Conservation (phyloP, 768 basidiomycete genomes). For the Tricholoma bakamatsutake region DNA sequence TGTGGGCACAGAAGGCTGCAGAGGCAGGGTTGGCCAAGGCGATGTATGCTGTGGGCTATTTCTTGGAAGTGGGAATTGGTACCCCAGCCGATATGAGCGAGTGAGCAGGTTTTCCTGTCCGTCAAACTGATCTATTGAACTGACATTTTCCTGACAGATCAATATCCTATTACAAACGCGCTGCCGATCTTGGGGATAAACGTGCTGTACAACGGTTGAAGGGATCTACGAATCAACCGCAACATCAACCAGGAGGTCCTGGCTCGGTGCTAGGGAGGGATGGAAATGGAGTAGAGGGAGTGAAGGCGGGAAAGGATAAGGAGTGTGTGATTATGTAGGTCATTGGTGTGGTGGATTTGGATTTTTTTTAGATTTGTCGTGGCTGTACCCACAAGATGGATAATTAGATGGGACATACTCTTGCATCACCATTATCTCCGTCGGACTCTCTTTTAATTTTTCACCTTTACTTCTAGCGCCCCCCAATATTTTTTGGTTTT, state of each 20-base stretch:
- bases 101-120: slow-evolving; percentile 35
- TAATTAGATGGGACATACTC: not conserved
- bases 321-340: slow-evolving; percentile 83
- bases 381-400: not conserved
- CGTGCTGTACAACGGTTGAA: slow-evolving; percentile 83
- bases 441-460: not conserved
- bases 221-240: slow-evolving; percentile 47
- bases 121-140: not conserved
- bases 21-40: slow-evolving; percentile 91
- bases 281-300: slow-evolving; percentile 29
- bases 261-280: slow-evolving; percentile 58
- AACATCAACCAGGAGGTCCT: slow-evolving; percentile 53
- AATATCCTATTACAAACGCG: slow-evolving; percentile 77
- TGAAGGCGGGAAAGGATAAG: slow-evolving; percentile 61
- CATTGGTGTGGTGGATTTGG: not conserved
- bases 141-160: not conserved
- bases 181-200: slow-evolving; percentile 90
- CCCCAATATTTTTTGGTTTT: not conserved
- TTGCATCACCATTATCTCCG: not conserved
- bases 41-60: slow-evolving; percentile 98
- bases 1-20: slow-evolving; percentile 96
- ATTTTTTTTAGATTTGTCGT: not conserved
- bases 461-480: not conserved
- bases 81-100: slow-evolving; percentile 60
- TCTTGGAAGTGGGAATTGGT: slow-evolving; percentile 92